phyloP scores from a whole-genome alignment of 345 rosid species.

The Tarenaya hassleriana region DNA sequence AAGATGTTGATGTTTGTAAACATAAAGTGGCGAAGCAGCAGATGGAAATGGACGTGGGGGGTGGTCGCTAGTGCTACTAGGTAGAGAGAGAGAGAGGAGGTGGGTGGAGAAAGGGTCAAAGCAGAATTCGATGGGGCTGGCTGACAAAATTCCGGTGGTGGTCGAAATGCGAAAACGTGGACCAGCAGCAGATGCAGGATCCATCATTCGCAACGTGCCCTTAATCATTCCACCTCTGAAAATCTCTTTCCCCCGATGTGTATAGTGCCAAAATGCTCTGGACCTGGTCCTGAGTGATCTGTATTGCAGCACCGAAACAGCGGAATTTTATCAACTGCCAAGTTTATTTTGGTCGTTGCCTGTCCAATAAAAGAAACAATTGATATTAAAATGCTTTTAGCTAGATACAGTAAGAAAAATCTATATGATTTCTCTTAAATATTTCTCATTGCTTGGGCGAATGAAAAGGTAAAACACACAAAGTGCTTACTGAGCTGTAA shows the following conservation, averaged over 20 bases:
- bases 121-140: slow-evolving; percentile 26
- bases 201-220: too few species aligned
- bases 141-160: slow-evolving; percentile 24
- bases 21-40: too few species aligned
- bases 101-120: slow-evolving; percentile 26
- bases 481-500: slow-evolving; percentile 66
- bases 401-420: neutral
- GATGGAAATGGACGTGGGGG: too few species aligned
- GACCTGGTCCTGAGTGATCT: slow-evolving; percentile 28
- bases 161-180: slow-evolving; percentile 28
- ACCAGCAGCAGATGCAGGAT: too few species aligned
- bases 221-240: slow-evolving; percentile 26
- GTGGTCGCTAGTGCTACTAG: too few species aligned
- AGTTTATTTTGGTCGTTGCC: slow-evolving; percentile 72
- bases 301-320: slow-evolving; percentile 52
- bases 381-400: slow-evolving; percentile 8
- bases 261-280: slow-evolving; percentile 26
- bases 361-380: slow-evolving; percentile 28
- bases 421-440: neutral
- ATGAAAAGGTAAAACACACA: slow-evolving; percentile 11
- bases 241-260: slow-evolving; percentile 20
- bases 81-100: neutral
- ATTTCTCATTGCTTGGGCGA: neutral
- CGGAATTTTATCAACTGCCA: slow-evolving; percentile 62
- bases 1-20: too few species aligned